These are phyloP conservation scores for Cylindrodendrum hubeiense DNA, from an alignment of 2,329 filamentous ascomycete genomes.

Conservation along the genomic window DNA sequence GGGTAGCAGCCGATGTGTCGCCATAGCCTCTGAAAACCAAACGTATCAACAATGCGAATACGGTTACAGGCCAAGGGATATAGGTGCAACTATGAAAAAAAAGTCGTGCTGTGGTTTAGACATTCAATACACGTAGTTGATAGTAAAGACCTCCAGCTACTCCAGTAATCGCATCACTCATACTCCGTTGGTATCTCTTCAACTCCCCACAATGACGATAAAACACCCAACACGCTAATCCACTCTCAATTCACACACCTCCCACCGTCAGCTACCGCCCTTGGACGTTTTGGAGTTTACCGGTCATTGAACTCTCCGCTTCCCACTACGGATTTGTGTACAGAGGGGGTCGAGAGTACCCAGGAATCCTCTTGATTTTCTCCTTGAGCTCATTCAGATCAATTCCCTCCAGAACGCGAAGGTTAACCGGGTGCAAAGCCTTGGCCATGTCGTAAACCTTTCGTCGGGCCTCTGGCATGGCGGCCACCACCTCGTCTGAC, in stretches of 20 bases:
- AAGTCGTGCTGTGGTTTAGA: no score
- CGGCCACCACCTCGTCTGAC: constrained; percentile 52
- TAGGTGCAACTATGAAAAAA: no score
- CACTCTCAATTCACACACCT: neutral
- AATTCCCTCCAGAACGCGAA: constrained; percentile 44
- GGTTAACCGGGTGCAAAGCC: constrained; percentile 50
- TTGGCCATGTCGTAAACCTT: constrained; percentile 31
- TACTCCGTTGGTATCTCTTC: neutral
- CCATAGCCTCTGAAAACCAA: no score
- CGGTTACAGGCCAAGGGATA: no score
- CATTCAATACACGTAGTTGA: no score
- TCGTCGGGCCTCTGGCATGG: constrained; percentile 45
- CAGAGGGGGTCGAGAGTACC: neutral
- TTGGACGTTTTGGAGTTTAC: no score
- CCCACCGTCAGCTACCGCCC: neutral
- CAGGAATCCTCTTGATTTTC: neutral
- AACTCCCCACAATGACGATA: neutral
- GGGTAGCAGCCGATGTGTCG: no score
- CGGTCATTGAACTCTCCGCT: neutral
- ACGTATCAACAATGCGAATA: no score
- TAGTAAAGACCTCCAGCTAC: no score
- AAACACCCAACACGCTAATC: neutral
- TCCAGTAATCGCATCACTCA: neutral
- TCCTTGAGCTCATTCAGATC: constrained; percentile 14
- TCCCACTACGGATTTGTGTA: constrained; percentile 13